phyloP scores from a whole-genome alignment of 2,329 filamentous ascomycete genomes.

The Westerdykella aurantiaca region DNA sequence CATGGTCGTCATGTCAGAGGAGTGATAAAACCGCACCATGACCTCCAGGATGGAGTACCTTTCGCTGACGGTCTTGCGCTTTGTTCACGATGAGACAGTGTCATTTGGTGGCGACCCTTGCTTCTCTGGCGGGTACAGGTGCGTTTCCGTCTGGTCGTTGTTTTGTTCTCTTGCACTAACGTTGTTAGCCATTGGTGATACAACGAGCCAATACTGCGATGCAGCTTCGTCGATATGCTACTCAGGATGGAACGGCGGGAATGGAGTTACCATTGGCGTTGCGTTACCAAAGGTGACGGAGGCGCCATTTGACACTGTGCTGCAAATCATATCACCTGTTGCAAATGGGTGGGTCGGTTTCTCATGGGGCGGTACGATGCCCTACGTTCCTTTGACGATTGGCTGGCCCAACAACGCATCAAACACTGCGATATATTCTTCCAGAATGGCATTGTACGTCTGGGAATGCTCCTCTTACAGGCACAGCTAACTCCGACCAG shows the following conservation, averaged over 20 bases:
- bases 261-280: conserved; percentile 26
- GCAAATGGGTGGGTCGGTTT: conserved; percentile 46
- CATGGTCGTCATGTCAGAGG: conserved; percentile 3
- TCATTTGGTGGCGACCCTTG: conserved; percentile 3
- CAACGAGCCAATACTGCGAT: conserved; percentile 22
- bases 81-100: conserved; percentile 12
- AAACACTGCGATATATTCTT: conserved; percentile 37
- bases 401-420: conserved; percentile 41
- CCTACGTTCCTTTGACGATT: conserved; percentile 44
- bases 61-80: neutral
- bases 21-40: conserved; percentile 11
- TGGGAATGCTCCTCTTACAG: neutral
- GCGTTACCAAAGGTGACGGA: conserved; percentile 33
- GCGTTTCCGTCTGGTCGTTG: conserved; percentile 1
- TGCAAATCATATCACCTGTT: conserved; percentile 43
- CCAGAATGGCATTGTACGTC: conserved; percentile 44
- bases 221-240: conserved; percentile 36
- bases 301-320: conserved; percentile 38
- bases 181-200: conserved; percentile 12
- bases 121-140: conserved; percentile 10
- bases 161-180: neutral
- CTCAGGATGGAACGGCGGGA: conserved; percentile 38
- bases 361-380: conserved; percentile 49
- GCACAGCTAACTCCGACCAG: conserved; percentile 11
- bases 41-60: conserved; percentile 1